Evolutionary conservation across 1,139 yeast species (phyloP).

Genomic region (Saccharomyces uvarum): DNA sequence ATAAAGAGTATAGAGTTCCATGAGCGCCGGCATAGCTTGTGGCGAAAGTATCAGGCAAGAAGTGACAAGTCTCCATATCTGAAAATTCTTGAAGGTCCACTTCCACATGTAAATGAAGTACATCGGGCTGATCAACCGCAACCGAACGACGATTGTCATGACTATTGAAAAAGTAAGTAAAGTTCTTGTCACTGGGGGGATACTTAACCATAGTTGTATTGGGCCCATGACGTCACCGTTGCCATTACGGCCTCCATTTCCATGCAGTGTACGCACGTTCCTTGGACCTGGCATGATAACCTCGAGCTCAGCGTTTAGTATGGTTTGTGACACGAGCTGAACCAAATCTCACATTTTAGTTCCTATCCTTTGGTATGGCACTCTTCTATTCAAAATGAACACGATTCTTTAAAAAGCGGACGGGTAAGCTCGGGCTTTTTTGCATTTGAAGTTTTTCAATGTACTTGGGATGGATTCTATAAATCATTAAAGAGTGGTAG

Average conservation of each 20-base stretch:
- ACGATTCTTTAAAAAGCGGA: background rate
- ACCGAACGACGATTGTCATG: slow-evolving; percentile 1
- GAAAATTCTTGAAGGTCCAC: slow-evolving; percentile 13
- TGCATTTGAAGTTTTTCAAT: background rate
- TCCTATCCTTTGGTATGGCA: background rate
- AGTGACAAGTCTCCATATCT: slow-evolving; percentile 27
- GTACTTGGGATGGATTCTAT: background rate
- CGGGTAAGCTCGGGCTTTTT: background rate
- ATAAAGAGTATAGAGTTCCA: slow-evolving; percentile 26
- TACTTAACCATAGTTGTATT: slow-evolving; percentile 9
- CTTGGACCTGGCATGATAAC: slow-evolving; percentile 3
- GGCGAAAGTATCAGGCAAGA: slow-evolving; percentile 21
- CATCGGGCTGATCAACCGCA: slow-evolving; percentile 6
- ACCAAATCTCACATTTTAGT: background rate
- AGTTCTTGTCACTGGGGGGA: slow-evolving; percentile 21
- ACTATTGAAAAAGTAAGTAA: slow-evolving; percentile 7
- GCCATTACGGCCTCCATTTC: background rate
- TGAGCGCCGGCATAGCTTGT: slow-evolving; percentile 22
- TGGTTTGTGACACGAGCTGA: background rate
- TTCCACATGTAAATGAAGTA: slow-evolving; percentile 14
- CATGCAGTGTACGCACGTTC: background rate
- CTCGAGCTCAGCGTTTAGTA: background rate
- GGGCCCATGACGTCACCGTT: background rate
- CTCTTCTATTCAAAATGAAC: background rate
- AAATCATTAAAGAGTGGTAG: background rate